Evolutionary conservation across 768 basidiomycete species (phyloP), one percentile per base, ranked within the genome.

Genomic region (Leccinum rimulosum): DNA sequence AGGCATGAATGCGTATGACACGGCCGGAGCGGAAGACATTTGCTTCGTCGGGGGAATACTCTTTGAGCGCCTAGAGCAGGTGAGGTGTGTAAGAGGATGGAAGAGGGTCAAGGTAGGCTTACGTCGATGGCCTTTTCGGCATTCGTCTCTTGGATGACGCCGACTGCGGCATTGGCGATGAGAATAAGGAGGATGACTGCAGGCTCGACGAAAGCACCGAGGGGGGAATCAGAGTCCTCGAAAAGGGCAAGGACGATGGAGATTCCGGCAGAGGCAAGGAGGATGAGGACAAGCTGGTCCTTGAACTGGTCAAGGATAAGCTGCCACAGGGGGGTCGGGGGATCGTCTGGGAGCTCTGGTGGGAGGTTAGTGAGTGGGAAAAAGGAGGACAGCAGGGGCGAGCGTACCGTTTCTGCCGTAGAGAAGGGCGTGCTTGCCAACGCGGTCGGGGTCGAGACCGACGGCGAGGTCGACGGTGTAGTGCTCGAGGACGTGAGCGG

Each of bases 301-400:
- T 98, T 90, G 82, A 99, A 99, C 76, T 99, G 96, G 65, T 97
- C 95, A n/a, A 99, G 82, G 60, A 99, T 89, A 60, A 98, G 86
- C 70, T 93, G 83, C 93, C 94, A 95, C 33, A 98, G 70, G 4
- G 95, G 92, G 4, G 96, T 97, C 3, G 92, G 77, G 0, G 92
- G 88, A 10, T 95, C 93, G 69, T 97, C 94, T 11, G 96, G 95
- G 7, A 99, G 81, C 70, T 92, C 96, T 98, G 72, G 14, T 52
- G 45, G 52, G 25, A 25, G 30, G 72, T 25, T 56, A 47, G 47
- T 28, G 15, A 11, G 45, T 35, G 11, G 17, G 36, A 14, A 19
- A 28, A 35, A 33, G 6, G 38, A 54, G 14, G 22, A n/a, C 15
- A 9, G 2, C 5, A n/a, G 9, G n/a, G 50, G 35, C 28, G 11